phyloP scores from a whole-genome alignment of 192 early-diverging fungal genomes.

The Coemansia sp. region DNA sequence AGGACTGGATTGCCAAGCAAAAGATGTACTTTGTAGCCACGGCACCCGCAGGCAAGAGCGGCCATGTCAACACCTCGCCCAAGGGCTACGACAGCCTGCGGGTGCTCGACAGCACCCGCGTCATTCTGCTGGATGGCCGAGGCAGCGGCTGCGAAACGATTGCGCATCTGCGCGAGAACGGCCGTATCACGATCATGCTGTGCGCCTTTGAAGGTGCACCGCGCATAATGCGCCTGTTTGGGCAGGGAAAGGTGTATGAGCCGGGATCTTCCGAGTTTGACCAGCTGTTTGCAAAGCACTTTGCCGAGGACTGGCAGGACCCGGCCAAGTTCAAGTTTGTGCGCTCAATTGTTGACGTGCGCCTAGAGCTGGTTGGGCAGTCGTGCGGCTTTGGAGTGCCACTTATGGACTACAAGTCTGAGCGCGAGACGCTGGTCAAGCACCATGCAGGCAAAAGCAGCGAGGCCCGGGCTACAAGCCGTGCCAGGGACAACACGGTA shows the following conservation, averaged over 20 bases:
- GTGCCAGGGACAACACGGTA: slow-evolving; percentile 43
- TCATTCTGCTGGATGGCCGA: slow-evolving; percentile 38
- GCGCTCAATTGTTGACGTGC: slow-evolving; percentile 57
- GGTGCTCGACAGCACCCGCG: slow-evolving; percentile 43
- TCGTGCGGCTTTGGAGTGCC: slow-evolving; percentile 66
- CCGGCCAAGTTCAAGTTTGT: slow-evolving; percentile 43
- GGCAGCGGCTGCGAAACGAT: slow-evolving; percentile 60
- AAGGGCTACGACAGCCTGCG: slow-evolving; percentile 60
- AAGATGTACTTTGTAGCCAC: slow-evolving; percentile 61
- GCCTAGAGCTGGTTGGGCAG: slow-evolving; percentile 56
- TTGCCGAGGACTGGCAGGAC: slow-evolving; percentile 29
- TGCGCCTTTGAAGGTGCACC: slow-evolving; percentile 64
- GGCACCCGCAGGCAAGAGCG: slow-evolving; percentile 52
- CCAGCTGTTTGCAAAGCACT: slow-evolving; percentile 47
- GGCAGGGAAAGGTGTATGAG: slow-evolving; percentile 54
- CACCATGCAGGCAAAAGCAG: slow-evolving; percentile 36
- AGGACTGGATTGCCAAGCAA: slow-evolving; percentile 57
- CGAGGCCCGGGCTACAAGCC: slow-evolving; percentile 31
- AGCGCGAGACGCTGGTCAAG: slow-evolving; percentile 53
- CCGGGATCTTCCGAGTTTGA: slow-evolving; percentile 52
- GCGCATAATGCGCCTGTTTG: slow-evolving; percentile 61
- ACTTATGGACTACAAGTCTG: slow-evolving; percentile 55
- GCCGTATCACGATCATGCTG: slow-evolving; percentile 64
- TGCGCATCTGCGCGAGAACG: slow-evolving; percentile 63
- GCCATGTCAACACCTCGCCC: slow-evolving; percentile 60